Evolutionary conservation across 345 rosid genomes (phyloP).

Genomic region (Populus ilicifolia): DNA sequence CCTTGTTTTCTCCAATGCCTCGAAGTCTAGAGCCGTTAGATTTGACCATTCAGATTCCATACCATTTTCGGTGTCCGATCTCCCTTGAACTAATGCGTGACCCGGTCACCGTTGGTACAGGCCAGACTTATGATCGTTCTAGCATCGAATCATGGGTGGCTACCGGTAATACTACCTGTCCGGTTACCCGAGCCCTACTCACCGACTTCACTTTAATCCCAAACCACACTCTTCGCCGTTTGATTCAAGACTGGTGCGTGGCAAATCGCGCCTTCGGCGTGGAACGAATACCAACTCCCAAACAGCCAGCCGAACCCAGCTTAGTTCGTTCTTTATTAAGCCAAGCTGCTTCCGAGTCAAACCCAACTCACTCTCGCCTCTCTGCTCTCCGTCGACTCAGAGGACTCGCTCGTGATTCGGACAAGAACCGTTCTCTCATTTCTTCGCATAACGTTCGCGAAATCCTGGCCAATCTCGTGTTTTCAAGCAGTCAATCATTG

Average conservation of each 20-base stretch:
- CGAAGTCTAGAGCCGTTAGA: constrained; percentile 77
- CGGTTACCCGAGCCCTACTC: constrained; percentile 77
- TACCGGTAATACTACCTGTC: constrained; percentile 87
- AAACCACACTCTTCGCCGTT: constrained; percentile 95
- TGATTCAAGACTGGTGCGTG: constrained; percentile 97
- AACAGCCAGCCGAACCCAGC: constrained; percentile 88
- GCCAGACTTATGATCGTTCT: constrained; percentile 93
- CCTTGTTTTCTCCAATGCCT: constrained; percentile 37
- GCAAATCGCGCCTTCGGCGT: constrained; percentile 75
- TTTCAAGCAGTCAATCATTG: constrained; percentile 33
- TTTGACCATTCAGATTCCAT: constrained; percentile 67
- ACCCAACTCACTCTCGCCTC: constrained; percentile 47
- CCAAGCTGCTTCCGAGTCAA: constrained; percentile 54
- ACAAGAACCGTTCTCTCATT: constrained; percentile 66
- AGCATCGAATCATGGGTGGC: constrained; percentile 97
- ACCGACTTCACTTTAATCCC: constrained; percentile 84
- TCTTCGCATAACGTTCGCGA: constrained; percentile 56
- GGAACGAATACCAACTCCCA: constrained; percentile 87
- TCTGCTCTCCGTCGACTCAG: constrained; percentile 73
- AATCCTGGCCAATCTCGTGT: constrained; percentile 39
- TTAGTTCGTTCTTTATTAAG: constrained; percentile 52
- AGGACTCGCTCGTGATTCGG: constrained; percentile 85
- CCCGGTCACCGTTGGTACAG: constrained; percentile 87
- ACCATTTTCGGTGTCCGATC: constrained; percentile 94
- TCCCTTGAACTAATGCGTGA: constrained; percentile 95